These are phyloP conservation scores for Alliaria petiolata DNA, from an alignment of 345 rosid species.

Conservation along the genomic window DNA sequence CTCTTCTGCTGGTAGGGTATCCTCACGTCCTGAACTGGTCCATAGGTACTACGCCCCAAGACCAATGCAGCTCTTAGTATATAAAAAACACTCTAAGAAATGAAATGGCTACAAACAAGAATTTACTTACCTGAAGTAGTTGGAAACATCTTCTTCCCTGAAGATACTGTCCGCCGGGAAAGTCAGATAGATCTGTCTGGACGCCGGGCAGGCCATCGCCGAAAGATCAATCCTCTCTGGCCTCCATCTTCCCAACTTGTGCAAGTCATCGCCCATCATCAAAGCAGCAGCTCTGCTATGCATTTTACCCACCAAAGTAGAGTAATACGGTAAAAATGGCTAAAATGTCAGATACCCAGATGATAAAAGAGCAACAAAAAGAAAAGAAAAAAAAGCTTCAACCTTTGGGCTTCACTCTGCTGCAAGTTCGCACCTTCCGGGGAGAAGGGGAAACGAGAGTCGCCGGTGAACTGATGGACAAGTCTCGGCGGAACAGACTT, in stretches of 20 bases:
- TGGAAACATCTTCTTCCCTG: slow-evolving; percentile 80
- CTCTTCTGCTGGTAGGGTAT: slow-evolving; percentile 88
- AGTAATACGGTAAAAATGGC: background rate
- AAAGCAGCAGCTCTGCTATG: slow-evolving; percentile 30
- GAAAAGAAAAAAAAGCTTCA: background rate
- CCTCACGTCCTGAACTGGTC: slow-evolving; percentile 85
- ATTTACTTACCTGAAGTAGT: slow-evolving; percentile 65
- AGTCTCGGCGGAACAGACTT: slow-evolving; percentile 16
- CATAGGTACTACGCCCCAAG: slow-evolving; percentile 42
- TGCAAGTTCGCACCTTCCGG: slow-evolving; percentile 32
- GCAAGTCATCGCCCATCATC: slow-evolving; percentile 57
- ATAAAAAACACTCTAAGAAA: background rate
- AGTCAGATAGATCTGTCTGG: slow-evolving; percentile 79
- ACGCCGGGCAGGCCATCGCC: slow-evolving; percentile 41
- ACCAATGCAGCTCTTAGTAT: background rate
- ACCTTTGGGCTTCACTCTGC: slow-evolving; percentile 21
- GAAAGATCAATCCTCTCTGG: slow-evolving; percentile 38
- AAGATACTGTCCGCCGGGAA: slow-evolving; percentile 84
- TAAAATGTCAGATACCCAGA: background rate
- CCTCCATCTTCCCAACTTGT: slow-evolving; percentile 45
- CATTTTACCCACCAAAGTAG: background rate
- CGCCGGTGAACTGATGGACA: slow-evolving; percentile 42
- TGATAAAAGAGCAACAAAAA: too few species aligned
- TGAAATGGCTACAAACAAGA: background rate
- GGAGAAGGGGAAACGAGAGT: slow-evolving; percentile 41